Evolutionary conservation across 352 stramenopile genomes (phyloP).

Genomic region (Globisporangium heterothallicum): DNA sequence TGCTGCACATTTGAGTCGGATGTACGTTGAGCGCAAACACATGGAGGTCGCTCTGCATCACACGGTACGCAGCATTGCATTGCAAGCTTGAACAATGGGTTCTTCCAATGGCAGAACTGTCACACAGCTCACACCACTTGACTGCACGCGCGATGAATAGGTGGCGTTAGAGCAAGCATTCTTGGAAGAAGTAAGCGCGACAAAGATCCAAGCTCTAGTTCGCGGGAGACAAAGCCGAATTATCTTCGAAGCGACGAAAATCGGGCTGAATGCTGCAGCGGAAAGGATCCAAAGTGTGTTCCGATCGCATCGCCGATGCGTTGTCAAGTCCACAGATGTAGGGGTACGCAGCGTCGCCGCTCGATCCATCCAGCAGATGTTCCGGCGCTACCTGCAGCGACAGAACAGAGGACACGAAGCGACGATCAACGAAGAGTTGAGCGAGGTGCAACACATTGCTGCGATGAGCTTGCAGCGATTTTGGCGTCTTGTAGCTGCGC

Average conservation of each 20-base stretch:
- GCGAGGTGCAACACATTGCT: constrained; percentile 48
- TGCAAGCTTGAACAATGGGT: not conserved
- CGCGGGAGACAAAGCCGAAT: constrained; percentile 53
- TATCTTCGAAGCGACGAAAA: constrained; percentile 34
- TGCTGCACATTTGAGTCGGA: constrained; percentile 40
- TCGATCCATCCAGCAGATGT: constrained; percentile 41
- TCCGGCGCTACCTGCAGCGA: constrained; percentile 22
- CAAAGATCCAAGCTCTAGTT: constrained; percentile 62
- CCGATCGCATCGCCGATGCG: constrained; percentile 17
- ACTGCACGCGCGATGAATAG: too few species aligned
- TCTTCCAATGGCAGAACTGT: too few species aligned
- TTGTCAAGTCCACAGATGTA: constrained; percentile 6
- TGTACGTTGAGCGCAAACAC: constrained; percentile 62
- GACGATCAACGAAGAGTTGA: constrained; percentile 26
- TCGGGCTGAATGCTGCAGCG: constrained; percentile 38
- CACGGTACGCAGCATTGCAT: constrained; percentile 47
- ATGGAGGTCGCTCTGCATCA: constrained; percentile 31
- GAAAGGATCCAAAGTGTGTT: constrained; percentile 44
- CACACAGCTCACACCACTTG: not conserved
- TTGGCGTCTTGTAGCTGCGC: constrained; percentile 25
- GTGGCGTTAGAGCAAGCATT: constrained; percentile 33
- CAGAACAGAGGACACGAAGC: constrained; percentile 20
- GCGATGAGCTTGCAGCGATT: constrained; percentile 43
- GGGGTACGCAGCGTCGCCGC: constrained; percentile 47
- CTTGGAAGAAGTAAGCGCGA: constrained; percentile 37